A percentile compares a stretch with the other conserved stretches of the same genome.
phyloP scores from a whole-genome alignment of 23 red algal species.

The Gracilaria domingensis region DNA sequence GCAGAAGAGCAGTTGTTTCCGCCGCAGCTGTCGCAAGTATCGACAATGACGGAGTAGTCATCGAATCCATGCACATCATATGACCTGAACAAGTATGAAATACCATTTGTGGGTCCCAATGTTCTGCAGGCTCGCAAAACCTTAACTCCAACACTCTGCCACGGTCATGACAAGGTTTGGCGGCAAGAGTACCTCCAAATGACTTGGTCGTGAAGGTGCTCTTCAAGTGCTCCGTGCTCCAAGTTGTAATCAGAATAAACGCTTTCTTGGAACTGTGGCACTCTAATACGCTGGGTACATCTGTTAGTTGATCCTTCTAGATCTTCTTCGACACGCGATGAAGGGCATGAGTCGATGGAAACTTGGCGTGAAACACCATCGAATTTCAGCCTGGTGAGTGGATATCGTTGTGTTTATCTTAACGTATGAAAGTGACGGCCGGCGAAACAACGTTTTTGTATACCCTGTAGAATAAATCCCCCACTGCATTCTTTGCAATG shows the following conservation, averaged over 20 bases:
- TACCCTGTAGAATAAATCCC: background rate
- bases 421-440: background rate
- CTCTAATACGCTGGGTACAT: too few species aligned
- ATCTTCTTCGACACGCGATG: too few species aligned
- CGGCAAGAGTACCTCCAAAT: too few species aligned
- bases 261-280: too few species aligned
- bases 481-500: too few species aligned
- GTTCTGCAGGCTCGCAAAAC: background rate
- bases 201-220: too few species aligned
- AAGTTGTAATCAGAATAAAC: too few species aligned
- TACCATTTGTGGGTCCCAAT: background rate
- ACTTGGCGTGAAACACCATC: background rate
- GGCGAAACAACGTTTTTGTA: background rate
- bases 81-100: background rate
- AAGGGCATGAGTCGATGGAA: background rate
- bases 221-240: background rate
- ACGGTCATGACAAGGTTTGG: too few species aligned
- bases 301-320: too few species aligned
- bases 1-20: background rate
- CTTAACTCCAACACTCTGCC: background rate
- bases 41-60: background rate
- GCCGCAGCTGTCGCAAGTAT: background rate
- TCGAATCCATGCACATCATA: conserved; percentile 7
- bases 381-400: background rate
- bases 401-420: background rate